These are phyloP conservation scores for Fusarium sp. DNA, from an alignment of 2,329 filamentous ascomycete species.

Conservation along the genomic window DNA sequence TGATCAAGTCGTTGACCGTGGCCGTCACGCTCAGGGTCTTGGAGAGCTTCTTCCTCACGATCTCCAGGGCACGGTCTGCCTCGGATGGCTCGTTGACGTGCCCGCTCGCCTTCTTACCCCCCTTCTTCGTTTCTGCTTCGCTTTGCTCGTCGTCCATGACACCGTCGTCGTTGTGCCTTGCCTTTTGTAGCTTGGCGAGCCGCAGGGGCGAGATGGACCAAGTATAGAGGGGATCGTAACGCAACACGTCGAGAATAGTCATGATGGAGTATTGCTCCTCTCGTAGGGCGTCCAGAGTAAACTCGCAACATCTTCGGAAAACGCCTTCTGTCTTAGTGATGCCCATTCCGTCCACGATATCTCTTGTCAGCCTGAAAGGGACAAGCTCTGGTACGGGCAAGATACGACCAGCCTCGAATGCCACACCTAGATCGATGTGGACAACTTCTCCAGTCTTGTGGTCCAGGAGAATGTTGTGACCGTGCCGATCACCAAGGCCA, in stretches of 20 bases:
- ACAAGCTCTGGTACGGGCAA: conserved; percentile 95
- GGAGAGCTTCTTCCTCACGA: conserved; percentile 95
- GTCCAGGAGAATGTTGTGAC: conserved; percentile 96
- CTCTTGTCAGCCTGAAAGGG: conserved; percentile 92
- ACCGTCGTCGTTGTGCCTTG: conserved; percentile 61
- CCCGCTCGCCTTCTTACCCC: conserved; percentile 44
- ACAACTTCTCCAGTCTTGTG: conserved; percentile 91
- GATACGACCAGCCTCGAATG: conserved; percentile 96
- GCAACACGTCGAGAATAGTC: conserved; percentile 96
- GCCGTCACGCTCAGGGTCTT: conserved; percentile 94
- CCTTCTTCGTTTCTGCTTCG: conserved; percentile 55
- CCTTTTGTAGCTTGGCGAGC: conserved; percentile 72
- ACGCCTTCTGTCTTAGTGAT: conserved; percentile 95
- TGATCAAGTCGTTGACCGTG: conserved; percentile 96
- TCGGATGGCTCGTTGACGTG: conserved; percentile 72
- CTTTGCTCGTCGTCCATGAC: conserved; percentile 51
- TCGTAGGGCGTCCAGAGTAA: conserved; percentile 93
- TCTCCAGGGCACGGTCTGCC: conserved; percentile 89
- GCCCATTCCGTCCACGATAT: conserved; percentile 97
- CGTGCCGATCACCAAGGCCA: conserved; percentile 92
- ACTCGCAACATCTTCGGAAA: conserved; percentile 97
- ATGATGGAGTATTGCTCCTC: conserved; percentile 97
- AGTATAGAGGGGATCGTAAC: conserved; percentile 97
- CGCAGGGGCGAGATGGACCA: conserved; percentile 87
- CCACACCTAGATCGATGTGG: conserved; percentile 96